Base-by-base conservation (phyloP, 768 basidiomycete genomes). In the Naganishia vaughanmartiniae region DNA sequence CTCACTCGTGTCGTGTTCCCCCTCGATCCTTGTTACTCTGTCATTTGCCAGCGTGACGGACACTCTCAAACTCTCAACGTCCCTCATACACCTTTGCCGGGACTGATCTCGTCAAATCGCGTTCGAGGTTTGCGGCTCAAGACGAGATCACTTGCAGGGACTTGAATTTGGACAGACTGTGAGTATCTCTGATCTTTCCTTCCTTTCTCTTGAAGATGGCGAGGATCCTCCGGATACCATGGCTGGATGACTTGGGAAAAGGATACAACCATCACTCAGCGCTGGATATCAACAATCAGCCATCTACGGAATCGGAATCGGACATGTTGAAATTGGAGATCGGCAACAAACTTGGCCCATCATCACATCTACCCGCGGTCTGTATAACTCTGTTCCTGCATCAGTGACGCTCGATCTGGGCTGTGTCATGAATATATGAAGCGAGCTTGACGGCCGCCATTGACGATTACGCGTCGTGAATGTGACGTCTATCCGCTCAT, bases 81-180 rank as follows among this genome's bases (percentile, higher is more conserved):
- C 14, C 39, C 60, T 17, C 26, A 46, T 28, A 51, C 60, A 63
- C 36, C 39, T 63, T 26, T 26, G n/a, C 33, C 24, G 60, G 24
- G 39, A 28, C 19, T 14, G 42, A 26, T 42, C 36, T 63, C 60
- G 39, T 63, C 60, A 45, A 45, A 45, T 63, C 60, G 60, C 60
- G 39, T 46, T 45, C 24, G 15, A 45, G 24, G 60, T 42, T 30
- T 63, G 60, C 36, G 28, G 31, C 39, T 63, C 39, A 63, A 39
- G 60, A 63, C 60, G 42, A n/a, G 60, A 63, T 26, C 19, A 26
- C 7, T 45, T 45, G 39, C 42, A 11, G 60, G 11, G n/a, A 26
- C 39, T 42, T n/a, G 4, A 45, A 42, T 12, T 63, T 24, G n/a
- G 42, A 46, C 36, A 63, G 60, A 42, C 39, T 46, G 60, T 63